Evolutionary conservation across 176 grass and related monocot genomes (phyloP), one percentile per base, ranked within the genome.

Genomic region (Raddia guianensis): DNA sequence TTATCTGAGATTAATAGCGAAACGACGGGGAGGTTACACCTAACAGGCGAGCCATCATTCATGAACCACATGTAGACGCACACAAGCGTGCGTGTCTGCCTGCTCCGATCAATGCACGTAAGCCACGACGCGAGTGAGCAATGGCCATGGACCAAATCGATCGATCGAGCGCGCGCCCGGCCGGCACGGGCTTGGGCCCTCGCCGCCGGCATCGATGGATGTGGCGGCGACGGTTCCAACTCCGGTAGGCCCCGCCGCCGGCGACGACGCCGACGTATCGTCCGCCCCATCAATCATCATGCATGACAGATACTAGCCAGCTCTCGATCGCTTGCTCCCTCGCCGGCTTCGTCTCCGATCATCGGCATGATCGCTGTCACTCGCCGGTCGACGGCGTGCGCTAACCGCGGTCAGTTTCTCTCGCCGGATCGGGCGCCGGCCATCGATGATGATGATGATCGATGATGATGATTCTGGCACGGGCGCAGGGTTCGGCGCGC

Each of bases 201-300:
- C 56, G 20, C 2, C 7, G 47, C 9, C 16, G 55, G n/a, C n/a
- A 20, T n/a, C 56, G 19, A 59, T 59, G 18, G 9, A 59, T 59
- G 56, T 21, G 56, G 33, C 62, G 56, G 33, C 48, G 76, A 54
- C 33, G 48, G 76, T 78, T 78, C 48, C 75, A 32, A 62, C 74
- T 76, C 57, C 43, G 44, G 57, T 62, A 63, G 27, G 13, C 61
- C 45, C 61, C 15, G 75, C 16, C 52, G 15, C 47, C 68, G 68
- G 53, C 9, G 50, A 7, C 53, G 83, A 81, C 42, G 52, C 33
- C 54, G 85, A 81, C 85, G 76, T 66, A 13, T 55, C 78, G n/a
- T 18, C 63, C 33, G 6, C 77, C 8, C 27, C 69, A 69, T 59
- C 78, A 27, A 27, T 27, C 27, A 27, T 27, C 27, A 27, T 27